Conservation (phyloP, 305 asterid genomes). For the Fraxinus floribunda region DNA sequence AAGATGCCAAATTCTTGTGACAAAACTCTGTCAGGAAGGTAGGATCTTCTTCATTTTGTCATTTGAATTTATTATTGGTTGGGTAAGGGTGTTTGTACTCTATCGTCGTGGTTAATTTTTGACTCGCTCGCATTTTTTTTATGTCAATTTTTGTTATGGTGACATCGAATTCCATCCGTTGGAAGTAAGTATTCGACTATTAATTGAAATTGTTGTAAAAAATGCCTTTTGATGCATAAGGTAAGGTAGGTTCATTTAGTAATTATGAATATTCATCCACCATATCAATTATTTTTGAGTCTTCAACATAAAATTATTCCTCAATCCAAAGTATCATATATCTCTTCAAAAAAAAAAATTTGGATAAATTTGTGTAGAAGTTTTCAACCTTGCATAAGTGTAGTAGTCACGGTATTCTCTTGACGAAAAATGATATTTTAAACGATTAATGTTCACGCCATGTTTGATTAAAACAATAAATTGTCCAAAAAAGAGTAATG, state of each 20-base stretch:
- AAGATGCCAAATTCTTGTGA: slow-evolving; percentile 58
- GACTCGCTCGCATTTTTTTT: no score
- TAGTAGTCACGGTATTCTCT: no score
- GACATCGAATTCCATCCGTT: not conserved
- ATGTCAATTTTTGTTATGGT: not conserved
- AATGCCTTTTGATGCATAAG: not conserved
- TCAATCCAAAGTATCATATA: not conserved
- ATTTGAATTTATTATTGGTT: not conserved
- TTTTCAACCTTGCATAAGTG: no score
- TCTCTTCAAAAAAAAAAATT: no score
- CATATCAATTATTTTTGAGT: not conserved
- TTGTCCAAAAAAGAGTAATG: no score
- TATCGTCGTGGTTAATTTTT: not conserved
- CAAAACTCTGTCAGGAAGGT: slow-evolving; percentile 40
- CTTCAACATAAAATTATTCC: not conserved
- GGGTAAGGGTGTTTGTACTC: not conserved
- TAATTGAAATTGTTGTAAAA: no score
- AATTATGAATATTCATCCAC: no score
- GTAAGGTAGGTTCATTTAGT: not conserved
- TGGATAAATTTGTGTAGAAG: no score
- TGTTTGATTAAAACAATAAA: no score
- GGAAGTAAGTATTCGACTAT: not conserved
- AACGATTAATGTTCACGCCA: no score
- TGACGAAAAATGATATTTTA: no score
- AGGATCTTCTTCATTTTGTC: not conserved